Base-by-base conservation (phyloP, 108 stramenopile species). In the Pseudonitzschia delicatissima region DNA sequence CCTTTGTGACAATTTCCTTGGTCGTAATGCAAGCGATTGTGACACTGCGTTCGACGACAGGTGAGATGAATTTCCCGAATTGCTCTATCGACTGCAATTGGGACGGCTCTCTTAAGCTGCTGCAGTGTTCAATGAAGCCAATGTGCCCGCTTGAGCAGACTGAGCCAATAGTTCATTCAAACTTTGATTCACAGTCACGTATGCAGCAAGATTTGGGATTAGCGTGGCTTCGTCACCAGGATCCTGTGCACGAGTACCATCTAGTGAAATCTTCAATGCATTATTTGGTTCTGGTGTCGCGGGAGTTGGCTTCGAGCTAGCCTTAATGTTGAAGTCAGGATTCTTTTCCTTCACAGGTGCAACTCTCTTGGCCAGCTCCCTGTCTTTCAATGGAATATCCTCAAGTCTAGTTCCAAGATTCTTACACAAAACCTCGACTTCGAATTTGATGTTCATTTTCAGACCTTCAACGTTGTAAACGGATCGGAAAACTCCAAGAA, bases 381-480 rank as follows among this genome's bases (percentile, higher is more conserved):
- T 74, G 18, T 58, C 74, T 17, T 82, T 80, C 51, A 84, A 79
- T 13, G 95, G 94, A 45, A 99, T 93, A 34, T 96, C 98, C 45
- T 92, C 93, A 25, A 99, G 66, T 48, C 85, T 93, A 2, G 98
- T 76, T 48, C 89, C 88, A 33, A 99, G 76, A 73, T 96, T 95
- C 82, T 98, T 98, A 84, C 97, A 99, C 11, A 99, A 78, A 37
- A 98, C 96, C 77, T 98, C 97, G 34, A 99, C 91, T 74, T 98
- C 99, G 64, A 99, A 99, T 72, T 98, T 98, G 82, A 99, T 97
- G 73, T 99, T 99, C 91, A 99, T 96, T 78, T 99, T 99, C 68
- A 99, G 84, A 58, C 98, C 96, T 32, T 96, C 91, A 33, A 99
- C 94, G 50, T 92, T 86, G 84, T 97, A 97, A 18, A 96, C 74